Evolutionary conservation across 2,329 filamentous ascomycete species (phyloP).

Genomic region (Aurifilum marmelostoma): DNA sequence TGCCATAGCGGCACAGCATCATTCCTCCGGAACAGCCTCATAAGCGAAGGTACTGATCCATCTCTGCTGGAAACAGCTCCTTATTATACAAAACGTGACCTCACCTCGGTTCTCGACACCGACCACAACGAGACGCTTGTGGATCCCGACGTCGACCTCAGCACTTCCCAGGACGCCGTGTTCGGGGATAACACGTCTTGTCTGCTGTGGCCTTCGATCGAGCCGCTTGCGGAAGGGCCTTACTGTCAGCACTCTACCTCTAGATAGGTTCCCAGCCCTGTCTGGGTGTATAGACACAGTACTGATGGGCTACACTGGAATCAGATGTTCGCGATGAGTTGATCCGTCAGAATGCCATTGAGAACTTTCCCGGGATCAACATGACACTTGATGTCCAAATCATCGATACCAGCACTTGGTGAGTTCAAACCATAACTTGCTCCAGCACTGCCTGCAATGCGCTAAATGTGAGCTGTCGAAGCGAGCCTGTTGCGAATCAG

Average conservation of each 20-base stretch:
- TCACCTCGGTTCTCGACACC: slow-evolving; percentile 14
- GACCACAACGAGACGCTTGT: slow-evolving; percentile 15
- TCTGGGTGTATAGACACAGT: neutral
- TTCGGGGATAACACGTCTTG: slow-evolving; percentile 16
- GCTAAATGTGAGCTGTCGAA: neutral
- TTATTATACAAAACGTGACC: slow-evolving; percentile 2
- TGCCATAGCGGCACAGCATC: neutral
- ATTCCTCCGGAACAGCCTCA: neutral
- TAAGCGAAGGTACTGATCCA: neutral
- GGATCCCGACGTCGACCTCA: slow-evolving; percentile 10
- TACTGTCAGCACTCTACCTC: slow-evolving; percentile 6
- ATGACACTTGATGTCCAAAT: slow-evolving; percentile 57
- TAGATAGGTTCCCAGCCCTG: neutral
- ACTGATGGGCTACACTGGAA: neutral
- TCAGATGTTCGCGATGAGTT: slow-evolving; percentile 14
- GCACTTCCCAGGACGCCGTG: slow-evolving; percentile 12
- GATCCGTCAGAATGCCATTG: slow-evolving; percentile 17
- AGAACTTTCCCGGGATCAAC: slow-evolving; percentile 44
- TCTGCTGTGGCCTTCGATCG: slow-evolving; percentile 10
- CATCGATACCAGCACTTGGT: slow-evolving; percentile 51
- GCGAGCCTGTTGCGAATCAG: slow-evolving; percentile 46
- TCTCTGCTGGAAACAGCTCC: neutral
- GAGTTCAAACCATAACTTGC: neutral
- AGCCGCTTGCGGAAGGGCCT: slow-evolving; percentile 9
- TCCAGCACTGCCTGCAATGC: neutral